Percentiles rank a stretch among this genome's conserved stretches.
These are phyloP conservation scores for Mycena filopes DNA, from an alignment of 768 basidiomycete genomes.

Conservation along the genomic window DNA sequence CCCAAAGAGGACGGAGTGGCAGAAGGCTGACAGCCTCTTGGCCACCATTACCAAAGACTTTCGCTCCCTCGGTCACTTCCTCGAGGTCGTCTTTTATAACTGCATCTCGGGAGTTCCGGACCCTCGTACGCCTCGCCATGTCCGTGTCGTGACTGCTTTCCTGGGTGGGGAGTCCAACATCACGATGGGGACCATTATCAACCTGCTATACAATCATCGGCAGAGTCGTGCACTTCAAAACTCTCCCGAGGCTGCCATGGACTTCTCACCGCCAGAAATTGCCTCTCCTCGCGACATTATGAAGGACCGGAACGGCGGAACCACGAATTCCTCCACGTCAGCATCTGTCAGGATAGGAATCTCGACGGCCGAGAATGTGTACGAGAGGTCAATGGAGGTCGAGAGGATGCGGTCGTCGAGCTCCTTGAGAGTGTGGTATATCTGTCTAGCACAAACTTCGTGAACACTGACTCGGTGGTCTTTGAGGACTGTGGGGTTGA, in stretches of 20 bases:
- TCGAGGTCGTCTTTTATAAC: no score
- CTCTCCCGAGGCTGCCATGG: neutral
- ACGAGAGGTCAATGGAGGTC: constrained; percentile 83
- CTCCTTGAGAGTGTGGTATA: constrained; percentile 86
- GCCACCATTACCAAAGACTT: neutral
- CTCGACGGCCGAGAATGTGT: constrained; percentile 65
- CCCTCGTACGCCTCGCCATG: no score
- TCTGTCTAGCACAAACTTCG: constrained; percentile 83
- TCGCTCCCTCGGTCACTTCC: neutral
- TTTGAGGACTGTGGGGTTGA: constrained; percentile 76
- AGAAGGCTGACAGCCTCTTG: neutral
- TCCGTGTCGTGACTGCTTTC: neutral
- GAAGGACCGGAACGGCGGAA: no score
- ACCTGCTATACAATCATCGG: constrained; percentile 32
- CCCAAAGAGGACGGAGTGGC: neutral
- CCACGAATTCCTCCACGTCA: constrained; percentile 60
- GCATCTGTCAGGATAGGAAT: constrained; percentile 62
- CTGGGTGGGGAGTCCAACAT: constrained; percentile 24
- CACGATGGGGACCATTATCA: constrained; percentile 31
- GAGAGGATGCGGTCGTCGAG: constrained; percentile 93
- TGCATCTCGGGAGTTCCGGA: no score
- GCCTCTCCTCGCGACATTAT: neutral
- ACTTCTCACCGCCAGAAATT: constrained; percentile 3
- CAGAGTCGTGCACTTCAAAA: constrained; percentile 6
- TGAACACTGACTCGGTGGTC: constrained; percentile 87